A percentile compares a stretch with the other conserved stretches of the same genome.
These are phyloP conservation scores for Leptodermis oblonga DNA, from an alignment of 257 asterid species.

Conservation along the genomic window DNA sequence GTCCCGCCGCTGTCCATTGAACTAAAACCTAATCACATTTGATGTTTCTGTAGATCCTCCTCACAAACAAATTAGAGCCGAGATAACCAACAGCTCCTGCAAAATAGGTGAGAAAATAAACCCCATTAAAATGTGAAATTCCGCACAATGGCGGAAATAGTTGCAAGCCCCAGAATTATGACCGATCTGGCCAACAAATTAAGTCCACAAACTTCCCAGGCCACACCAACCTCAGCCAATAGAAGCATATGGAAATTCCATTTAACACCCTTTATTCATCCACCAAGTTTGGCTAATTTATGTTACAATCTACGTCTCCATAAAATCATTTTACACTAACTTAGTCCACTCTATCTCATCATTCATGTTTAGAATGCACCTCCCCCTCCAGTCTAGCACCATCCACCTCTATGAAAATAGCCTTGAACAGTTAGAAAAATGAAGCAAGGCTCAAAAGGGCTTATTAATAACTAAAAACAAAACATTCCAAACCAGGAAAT, in stretches of 20 bases:
- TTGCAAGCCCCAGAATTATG: not conserved
- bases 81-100: constrained; percentile 94
- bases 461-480: not conserved
- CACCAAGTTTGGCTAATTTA: not conserved
- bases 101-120: constrained; percentile 9
- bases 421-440: not conserved
- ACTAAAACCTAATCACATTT: constrained; percentile 65
- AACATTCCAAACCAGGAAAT: not conserved
- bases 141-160: not conserved
- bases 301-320: not conserved
- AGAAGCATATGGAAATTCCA: not conserved
- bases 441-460: not conserved
- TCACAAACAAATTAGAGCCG: constrained; percentile 87
- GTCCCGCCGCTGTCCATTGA: constrained; percentile 6
- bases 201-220: not conserved
- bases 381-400: not conserved
- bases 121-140: not conserved
- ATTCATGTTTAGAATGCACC: not conserved
- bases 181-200: not conserved
- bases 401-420: not conserved
- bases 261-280: not conserved
- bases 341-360: not conserved
- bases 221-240: not conserved
- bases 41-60: constrained; percentile 96
- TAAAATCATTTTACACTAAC: not conserved